Conservation (phyloP, 495 filamentous ascomycete species). For the Penicillium cinerascens region DNA sequence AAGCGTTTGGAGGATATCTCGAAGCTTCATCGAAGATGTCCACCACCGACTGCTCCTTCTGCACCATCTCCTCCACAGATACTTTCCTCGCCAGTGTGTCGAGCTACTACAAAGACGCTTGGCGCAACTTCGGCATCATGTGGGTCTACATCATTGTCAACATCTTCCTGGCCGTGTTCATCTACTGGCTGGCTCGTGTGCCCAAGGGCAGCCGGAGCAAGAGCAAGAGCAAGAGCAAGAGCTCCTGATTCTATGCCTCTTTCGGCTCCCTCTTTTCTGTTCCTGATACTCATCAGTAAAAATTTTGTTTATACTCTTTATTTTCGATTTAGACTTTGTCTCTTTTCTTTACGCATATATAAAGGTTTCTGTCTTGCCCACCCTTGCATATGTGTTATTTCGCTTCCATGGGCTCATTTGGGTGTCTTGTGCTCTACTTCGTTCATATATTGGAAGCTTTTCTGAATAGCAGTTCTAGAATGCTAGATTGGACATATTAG, state of each 20-base stretch:
- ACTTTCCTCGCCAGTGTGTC: constrained; percentile 51
- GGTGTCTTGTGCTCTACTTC: background rate
- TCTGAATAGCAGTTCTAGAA: background rate
- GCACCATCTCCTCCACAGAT: constrained; percentile 58
- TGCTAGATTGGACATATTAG: background rate
- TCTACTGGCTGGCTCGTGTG: constrained; percentile 80
- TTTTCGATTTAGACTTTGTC: background rate
- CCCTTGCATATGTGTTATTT: background rate
- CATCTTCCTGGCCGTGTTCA: constrained; percentile 58
- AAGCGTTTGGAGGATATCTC: constrained; percentile 52
- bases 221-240: constrained; percentile 18
- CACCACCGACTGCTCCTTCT: constrained; percentile 59
- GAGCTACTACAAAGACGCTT: constrained; percentile 56
- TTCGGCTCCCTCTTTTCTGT: background rate
- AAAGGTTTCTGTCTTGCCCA: background rate
- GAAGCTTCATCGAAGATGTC: constrained; percentile 34
- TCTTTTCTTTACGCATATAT: background rate
- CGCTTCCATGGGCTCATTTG: background rate
- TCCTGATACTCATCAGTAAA: background rate
- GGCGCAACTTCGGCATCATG: constrained; percentile 69
- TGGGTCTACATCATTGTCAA: constrained; percentile 72
- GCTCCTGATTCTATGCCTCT: constrained; percentile 5
- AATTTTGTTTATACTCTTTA: background rate
- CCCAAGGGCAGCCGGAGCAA: constrained; percentile 53
- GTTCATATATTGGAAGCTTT: background rate